Percentiles rank a stretch among this genome's conserved stretches.
These are phyloP conservation scores for Entonaema liquescens DNA, from an alignment of 495 filamentous ascomycete species.

Conservation along the genomic window DNA sequence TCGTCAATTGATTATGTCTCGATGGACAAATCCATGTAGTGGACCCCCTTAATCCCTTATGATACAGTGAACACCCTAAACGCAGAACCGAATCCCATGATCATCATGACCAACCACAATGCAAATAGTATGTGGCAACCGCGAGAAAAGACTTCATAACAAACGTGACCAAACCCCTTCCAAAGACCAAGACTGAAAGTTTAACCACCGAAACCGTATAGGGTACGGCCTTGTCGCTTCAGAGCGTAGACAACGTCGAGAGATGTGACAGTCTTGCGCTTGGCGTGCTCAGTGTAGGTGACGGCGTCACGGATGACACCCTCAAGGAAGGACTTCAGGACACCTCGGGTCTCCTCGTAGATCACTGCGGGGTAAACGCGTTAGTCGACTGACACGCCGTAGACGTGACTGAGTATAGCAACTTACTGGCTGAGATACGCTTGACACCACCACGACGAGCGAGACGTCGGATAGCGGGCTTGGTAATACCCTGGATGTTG, in stretches of 20 bases:
- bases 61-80: constrained; percentile 53
- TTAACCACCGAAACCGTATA: constrained; percentile 98
- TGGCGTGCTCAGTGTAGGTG: constrained; percentile 97
- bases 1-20: constrained; percentile 45
- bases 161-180: constrained; percentile 41
- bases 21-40: constrained; percentile 37
- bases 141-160: constrained; percentile 46
- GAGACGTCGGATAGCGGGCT: constrained; percentile 99
- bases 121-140: constrained; percentile 33
- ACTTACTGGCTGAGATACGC: constrained; percentile 98
- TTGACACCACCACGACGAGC: constrained; percentile 99
- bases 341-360: constrained; percentile 99
- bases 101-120: constrained; percentile 48
- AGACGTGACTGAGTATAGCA: not conserved
- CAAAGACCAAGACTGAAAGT: constrained; percentile 38
- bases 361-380: constrained; percentile 65
- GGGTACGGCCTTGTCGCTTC: constrained; percentile 92
- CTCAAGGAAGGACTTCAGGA: constrained; percentile 99
- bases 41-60: constrained; percentile 44
- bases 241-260: constrained; percentile 95
- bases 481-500: constrained; percentile 99
- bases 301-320: constrained; percentile 99
- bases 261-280: constrained; percentile 97
- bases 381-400: constrained; percentile 43
- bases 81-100: constrained; percentile 48